phyloP scores from a whole-genome alignment of 371 early-diverging fungal genomes.

The Zychaea mexicana region DNA sequence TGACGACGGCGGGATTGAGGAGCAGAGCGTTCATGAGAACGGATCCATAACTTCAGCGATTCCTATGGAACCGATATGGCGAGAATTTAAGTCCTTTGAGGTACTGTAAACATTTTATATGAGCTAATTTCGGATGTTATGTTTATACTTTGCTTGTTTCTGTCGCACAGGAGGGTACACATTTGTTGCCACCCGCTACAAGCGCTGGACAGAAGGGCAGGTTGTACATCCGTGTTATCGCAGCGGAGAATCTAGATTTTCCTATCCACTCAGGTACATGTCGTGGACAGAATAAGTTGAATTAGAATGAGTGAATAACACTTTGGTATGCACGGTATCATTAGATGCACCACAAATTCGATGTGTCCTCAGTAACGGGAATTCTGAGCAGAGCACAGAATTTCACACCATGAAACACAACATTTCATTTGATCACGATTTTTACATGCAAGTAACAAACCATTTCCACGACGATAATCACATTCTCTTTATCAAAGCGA shows the following conservation, averaged over 20 bases:
- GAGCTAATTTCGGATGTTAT: no score
- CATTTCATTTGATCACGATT: constrained; percentile 18
- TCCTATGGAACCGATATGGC: not conserved
- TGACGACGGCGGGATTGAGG: not conserved
- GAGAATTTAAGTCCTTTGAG: constrained; percentile 1
- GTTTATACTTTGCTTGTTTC: no score
- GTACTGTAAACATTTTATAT: not conserved
- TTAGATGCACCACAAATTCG: constrained; percentile 17
- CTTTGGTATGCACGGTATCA: no score
- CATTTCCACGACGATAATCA: no score
- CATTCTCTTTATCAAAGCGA: no score
- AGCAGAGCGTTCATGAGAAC: not conserved
- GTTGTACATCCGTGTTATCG: constrained; percentile 18
- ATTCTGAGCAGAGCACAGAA: constrained; percentile 6
- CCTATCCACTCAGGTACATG: constrained; percentile 32
- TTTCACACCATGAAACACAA: constrained; percentile 15
- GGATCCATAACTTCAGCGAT: not conserved
- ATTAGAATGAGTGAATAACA: no score
- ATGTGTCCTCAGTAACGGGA: constrained; percentile 17
- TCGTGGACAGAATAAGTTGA: no score
- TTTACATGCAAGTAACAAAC: constrained; percentile 14
- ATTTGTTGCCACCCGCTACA: not conserved
- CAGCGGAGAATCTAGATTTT: constrained; percentile 36
- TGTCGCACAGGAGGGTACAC: not conserved
- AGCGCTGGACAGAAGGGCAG: constrained; percentile 6